Conservation (phyloP, 2,329 filamentous ascomycete species). For the Fusarium haematococcum region DNA sequence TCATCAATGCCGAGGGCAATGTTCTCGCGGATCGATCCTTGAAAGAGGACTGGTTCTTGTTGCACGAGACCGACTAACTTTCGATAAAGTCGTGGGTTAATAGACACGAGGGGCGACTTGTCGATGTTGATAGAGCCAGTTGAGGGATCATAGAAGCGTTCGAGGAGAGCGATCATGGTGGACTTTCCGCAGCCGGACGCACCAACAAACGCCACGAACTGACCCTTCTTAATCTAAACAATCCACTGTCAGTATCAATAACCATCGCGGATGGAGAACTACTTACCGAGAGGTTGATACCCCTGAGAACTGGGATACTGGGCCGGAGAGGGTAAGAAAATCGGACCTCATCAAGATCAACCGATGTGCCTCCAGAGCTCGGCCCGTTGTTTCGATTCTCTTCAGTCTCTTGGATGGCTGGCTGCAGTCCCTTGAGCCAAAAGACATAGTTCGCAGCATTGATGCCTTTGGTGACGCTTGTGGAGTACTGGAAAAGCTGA, state of each 20-base stretch:
- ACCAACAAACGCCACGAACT: neutral
- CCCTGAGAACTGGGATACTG: neutral
- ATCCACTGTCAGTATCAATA: neutral
- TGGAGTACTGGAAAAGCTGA: neutral
- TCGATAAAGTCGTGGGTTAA: neutral
- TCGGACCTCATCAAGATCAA: neutral
- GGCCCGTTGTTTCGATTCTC: neutral
- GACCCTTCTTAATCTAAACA: neutral
- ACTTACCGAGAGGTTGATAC: neutral
- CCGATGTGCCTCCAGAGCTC: neutral
- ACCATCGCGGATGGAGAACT: neutral
- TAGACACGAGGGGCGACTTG: neutral
- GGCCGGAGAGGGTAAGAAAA: neutral
- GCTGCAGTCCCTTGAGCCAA: neutral
- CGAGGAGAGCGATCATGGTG: neutral
- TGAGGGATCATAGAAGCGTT: neutral
- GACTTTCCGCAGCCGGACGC: neutral
- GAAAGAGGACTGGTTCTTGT: neutral
- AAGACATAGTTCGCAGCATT: neutral
- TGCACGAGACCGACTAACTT: neutral
- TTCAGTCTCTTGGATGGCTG: neutral
- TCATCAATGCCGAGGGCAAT: neutral
- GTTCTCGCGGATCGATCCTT: neutral
- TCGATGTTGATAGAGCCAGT: neutral
- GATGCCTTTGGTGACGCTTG: neutral